Evolutionary conservation across 73 alveolate species (phyloP).

Genomic region (Stentor coeruleus): DNA sequence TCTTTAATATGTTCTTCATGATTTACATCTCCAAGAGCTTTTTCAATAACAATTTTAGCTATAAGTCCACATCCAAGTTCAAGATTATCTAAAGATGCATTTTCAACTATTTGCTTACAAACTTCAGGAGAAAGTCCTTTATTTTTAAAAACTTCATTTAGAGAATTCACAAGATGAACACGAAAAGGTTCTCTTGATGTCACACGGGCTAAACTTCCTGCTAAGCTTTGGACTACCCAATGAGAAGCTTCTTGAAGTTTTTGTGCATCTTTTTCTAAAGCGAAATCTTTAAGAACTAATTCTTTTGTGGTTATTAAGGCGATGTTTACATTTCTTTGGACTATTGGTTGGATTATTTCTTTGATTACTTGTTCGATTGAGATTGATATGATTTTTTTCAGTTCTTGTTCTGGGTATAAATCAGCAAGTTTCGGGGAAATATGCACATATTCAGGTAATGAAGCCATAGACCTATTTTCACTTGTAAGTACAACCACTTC

Average conservation of each 20-base stretch:
- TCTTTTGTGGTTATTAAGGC: slow-evolving; percentile 96
- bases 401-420: slow-evolving; percentile 30
- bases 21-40: slow-evolving; percentile 84
- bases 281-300: slow-evolving; percentile 93
- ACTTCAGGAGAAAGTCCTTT: slow-evolving; percentile 21
- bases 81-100: slow-evolving; percentile 55
- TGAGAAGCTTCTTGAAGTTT: slow-evolving; percentile 85
- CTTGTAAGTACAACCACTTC: background rate
- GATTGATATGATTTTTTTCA: slow-evolving; percentile 61
- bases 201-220: slow-evolving; percentile 95
- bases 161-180: slow-evolving; percentile 67
- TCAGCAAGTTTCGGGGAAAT: slow-evolving; percentile 26
- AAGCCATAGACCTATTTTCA: slow-evolving; percentile 17
- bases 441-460: slow-evolving; percentile 9
- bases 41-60: slow-evolving; percentile 76
- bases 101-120: slow-evolving; percentile 24
- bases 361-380: slow-evolving; percentile 81
- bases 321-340: slow-evolving; percentile 95
- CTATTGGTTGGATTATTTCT: slow-evolving; percentile 95
- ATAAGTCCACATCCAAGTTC: slow-evolving; percentile 94
- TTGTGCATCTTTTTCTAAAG: slow-evolving; percentile 85
- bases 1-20: slow-evolving; percentile 75
- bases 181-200: slow-evolving; percentile 97
- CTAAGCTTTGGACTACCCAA: slow-evolving; percentile 75
- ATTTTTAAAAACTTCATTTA: slow-evolving; percentile 51